Conservation (phyloP, 495 filamentous ascomycete species). For the Lophiotrema nucula region DNA sequence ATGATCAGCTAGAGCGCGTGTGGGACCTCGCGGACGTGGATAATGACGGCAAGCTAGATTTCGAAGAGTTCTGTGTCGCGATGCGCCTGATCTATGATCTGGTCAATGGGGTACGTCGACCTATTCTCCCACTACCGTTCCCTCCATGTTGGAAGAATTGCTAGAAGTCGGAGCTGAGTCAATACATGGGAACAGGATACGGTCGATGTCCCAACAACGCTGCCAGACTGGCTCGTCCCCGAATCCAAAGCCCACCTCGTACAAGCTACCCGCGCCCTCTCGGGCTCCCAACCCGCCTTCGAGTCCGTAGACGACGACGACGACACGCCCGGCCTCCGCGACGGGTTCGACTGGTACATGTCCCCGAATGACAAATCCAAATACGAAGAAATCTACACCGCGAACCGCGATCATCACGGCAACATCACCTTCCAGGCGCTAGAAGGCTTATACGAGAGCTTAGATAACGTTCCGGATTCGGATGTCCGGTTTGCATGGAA, state of each 20-base stretch:
- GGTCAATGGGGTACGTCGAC: conserved; percentile 77
- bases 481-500: conserved; percentile 95
- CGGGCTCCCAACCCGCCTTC: conserved; percentile 70
- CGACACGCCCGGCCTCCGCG: conserved; percentile 78
- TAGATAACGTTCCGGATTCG: conserved; percentile 87
- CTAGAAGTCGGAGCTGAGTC: neutral
- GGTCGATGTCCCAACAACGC: conserved; percentile 71
- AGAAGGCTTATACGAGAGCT: conserved; percentile 78
- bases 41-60: conserved; percentile 92
- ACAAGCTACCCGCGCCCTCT: conserved; percentile 80
- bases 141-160: neutral
- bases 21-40: conserved; percentile 98
- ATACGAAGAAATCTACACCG: conserved; percentile 93
- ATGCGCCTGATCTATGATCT: conserved; percentile 97
- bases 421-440: conserved; percentile 80
- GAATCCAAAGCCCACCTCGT: conserved; percentile 96
- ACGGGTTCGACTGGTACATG: conserved; percentile 99
- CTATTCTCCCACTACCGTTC: too few species aligned
- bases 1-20: conserved; percentile 92
- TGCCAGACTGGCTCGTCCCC: conserved; percentile 95
- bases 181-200: too few species aligned
- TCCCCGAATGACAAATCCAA: conserved; percentile 81
- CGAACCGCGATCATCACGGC: conserved; percentile 80
- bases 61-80: conserved; percentile 98
- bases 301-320: conserved; percentile 72